Base-by-base conservation (phyloP, 148 eudicot species). In the Gaultheria prostrata region DNA sequence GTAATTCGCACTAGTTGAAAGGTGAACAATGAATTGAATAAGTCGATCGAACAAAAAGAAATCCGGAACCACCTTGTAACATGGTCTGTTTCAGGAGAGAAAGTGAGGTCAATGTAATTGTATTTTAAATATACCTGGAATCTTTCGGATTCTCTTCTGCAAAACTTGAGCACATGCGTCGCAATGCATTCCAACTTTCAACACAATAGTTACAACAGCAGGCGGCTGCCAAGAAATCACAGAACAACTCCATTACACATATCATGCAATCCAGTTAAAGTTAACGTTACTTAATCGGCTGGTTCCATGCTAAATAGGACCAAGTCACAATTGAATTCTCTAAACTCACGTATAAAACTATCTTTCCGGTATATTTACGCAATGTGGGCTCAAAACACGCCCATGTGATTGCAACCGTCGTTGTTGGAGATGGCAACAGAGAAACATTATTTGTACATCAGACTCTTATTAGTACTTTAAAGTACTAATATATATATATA, bases 101-200 rank as follows among this genome's bases (percentile, higher is more conserved):
- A 46, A 18, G 78, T 11, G 78, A 48, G 78, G 50, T 46, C 14
- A 5, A 24, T 11, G 26, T 24, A 30, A 17, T 7, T 71, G 20
- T 26, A 11, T 43, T 24, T 15, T n/a, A 18, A n/a, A 53, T 21
- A 65, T 84, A 92, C 94, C 94, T 82, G 88, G 76, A 13, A 93
- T 77, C 88, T 90, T 93, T 39, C 87, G 79, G 73, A 93, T 92
- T 85, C 83, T 86, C 89, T 89, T 92, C 85, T 85, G 88, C 81
- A 92, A 81, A 75, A 21, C 88, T 82, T 89, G 92, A 24, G 93
- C 94, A 85, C 95, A 92, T 20, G 95, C 97, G 46, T 89, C 92
- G 87, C 97, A 93, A 67, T 92, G 97, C 91, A 91, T 91, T 71
- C 83, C 86, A 67, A 92, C 87, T 86, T 85, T 84, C 79, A 93